Conservation (phyloP, 2,329 filamentous ascomycete genomes). For the Dactylellina cionopaga region DNA sequence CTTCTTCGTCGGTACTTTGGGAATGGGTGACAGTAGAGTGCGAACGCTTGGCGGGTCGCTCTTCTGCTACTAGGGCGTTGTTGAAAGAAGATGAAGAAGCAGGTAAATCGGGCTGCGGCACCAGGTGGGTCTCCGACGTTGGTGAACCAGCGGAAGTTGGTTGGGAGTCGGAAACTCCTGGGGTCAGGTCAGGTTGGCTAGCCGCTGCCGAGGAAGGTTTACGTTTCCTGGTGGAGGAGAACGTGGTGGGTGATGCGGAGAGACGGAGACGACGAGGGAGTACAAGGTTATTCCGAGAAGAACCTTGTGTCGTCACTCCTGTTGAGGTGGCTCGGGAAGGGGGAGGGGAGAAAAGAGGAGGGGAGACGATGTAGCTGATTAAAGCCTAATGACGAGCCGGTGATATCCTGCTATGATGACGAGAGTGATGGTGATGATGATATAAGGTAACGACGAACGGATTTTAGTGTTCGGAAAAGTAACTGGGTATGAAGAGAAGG, state of each 20-base stretch:
- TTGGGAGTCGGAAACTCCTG: slow-evolving; percentile 27
- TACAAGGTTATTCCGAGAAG: slow-evolving; percentile 48
- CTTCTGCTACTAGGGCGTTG: slow-evolving; percentile 31
- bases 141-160: slow-evolving; percentile 7
- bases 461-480: neutral
- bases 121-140: neutral
- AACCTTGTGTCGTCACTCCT: slow-evolving; percentile 46
- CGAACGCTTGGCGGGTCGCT: slow-evolving; percentile 49
- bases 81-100: neutral
- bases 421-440: neutral
- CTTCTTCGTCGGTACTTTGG: slow-evolving; percentile 32
- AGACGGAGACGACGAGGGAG: slow-evolving; percentile 2
- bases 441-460: neutral
- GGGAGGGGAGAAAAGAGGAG: neutral
- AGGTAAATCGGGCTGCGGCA: slow-evolving; percentile 1
- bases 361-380: neutral
- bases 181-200: slow-evolving; percentile 16
- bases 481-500: neutral
- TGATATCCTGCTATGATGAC: neutral
- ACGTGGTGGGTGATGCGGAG: slow-evolving; percentile 39
- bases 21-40: slow-evolving; percentile 24
- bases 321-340: neutral
- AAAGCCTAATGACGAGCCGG: neutral
- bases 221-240: slow-evolving; percentile 45
- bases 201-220: slow-evolving; percentile 39